Conservation (phyloP, 331 rosid genomes). For the Erythrophleum ivorense region DNA sequence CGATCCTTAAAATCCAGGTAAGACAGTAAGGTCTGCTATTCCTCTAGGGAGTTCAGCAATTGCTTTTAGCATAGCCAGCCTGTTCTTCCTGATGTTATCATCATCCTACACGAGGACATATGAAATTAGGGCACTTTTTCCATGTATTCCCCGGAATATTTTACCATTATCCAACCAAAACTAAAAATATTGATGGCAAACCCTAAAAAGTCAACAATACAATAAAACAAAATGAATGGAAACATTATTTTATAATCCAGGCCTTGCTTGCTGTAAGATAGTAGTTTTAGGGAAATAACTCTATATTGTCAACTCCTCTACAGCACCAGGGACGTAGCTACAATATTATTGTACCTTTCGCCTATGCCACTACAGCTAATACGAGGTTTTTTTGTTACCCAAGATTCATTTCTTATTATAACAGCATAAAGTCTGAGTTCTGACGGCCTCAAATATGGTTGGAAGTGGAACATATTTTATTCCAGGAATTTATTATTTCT, state of each 20-base stretch:
- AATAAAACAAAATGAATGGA: background rate
- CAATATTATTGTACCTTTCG: background rate
- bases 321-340: background rate
- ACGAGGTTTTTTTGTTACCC: background rate
- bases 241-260: background rate
- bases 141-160: background rate
- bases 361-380: background rate
- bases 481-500: background rate
- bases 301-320: no score
- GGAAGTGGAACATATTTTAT: background rate
- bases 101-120: slow-evolving; percentile 62
- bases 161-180: slow-evolving; percentile 3
- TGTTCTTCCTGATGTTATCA: slow-evolving; percentile 72
- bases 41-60: slow-evolving; percentile 90
- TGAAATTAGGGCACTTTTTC: slow-evolving; percentile 25
- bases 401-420: background rate
- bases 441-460: background rate
- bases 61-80: slow-evolving; percentile 76
- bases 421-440: background rate
- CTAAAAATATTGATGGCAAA: background rate
- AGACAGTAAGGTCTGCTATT: slow-evolving; percentile 75
- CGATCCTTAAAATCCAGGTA: slow-evolving; percentile 78
- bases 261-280: background rate
- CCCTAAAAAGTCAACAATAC: background rate
- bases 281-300: slow-evolving; percentile 7